Evolutionary conservation across 179 eudicot species (phyloP).

Genomic region (Dionaea muscipula): DNA sequence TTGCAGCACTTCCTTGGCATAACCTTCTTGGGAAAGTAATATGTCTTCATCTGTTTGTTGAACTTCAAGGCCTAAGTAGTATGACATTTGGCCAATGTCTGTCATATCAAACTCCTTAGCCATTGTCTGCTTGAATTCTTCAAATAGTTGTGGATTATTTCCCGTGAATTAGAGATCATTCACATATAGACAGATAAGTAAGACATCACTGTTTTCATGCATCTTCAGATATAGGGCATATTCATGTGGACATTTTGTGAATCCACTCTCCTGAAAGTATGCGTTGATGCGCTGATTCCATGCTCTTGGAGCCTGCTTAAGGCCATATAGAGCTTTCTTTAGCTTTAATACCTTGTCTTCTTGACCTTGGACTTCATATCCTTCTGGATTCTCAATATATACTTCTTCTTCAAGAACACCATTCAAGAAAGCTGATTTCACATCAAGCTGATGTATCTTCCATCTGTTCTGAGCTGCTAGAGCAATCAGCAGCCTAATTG

Average conservation of each 20-base stretch:
- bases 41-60: background rate
- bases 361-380: background rate
- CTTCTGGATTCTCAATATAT: background rate
- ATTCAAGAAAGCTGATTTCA: constrained; percentile 5
- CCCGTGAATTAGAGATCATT: background rate
- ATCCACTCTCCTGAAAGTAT: too few relatives aligned
- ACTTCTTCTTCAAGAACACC: background rate
- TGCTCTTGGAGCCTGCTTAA: background rate
- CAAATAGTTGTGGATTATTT: background rate
- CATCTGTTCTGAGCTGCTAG: background rate
- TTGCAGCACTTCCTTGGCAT: background rate
- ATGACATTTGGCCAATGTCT: background rate
- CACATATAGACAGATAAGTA: too few relatives aligned
- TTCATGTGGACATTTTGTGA: too few relatives aligned
- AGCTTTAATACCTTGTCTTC: constrained; percentile 1
- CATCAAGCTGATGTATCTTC: constrained; percentile 3
- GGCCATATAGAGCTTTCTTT: background rate
- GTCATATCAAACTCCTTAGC: background rate
- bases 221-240: too few relatives aligned
- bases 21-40: background rate
- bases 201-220: too few relatives aligned
- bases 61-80: background rate
- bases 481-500: background rate
- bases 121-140: background rate
- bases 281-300: too few relatives aligned